Conservation (phyloP, 371 early-diverging fungal species). For the Coemansia sp. region DNA sequence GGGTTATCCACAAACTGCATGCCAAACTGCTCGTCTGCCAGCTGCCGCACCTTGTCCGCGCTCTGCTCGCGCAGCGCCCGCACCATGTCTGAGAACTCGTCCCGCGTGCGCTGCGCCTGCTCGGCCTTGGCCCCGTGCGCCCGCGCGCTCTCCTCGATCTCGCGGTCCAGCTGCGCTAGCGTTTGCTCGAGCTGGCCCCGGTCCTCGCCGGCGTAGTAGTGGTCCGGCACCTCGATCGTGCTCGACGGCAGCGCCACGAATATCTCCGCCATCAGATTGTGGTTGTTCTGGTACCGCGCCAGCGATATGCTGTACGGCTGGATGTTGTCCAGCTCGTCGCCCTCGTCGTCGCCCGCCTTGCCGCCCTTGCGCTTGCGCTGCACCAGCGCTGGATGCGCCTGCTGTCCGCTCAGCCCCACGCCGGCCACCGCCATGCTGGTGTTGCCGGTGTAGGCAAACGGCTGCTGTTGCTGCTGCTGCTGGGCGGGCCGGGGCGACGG, state of each 20-base stretch:
- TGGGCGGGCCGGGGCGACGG: background rate
- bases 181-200: background rate
- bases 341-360: background rate
- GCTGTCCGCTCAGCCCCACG: constrained; percentile 22
- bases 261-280: constrained; percentile 42
- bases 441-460: constrained; percentile 24
- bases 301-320: constrained; percentile 39
- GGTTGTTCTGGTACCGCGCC: constrained; percentile 44
- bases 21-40: constrained; percentile 20
- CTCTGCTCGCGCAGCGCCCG: constrained; percentile 3
- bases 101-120: constrained; percentile 6
- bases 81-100: constrained; percentile 26
- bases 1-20: constrained; percentile 47
- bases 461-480: background rate
- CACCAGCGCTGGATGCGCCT: constrained; percentile 37
- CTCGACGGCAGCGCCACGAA: constrained; percentile 43
- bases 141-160: constrained; percentile 18
- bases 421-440: constrained; percentile 25
- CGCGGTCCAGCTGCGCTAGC: background rate
- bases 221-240: constrained; percentile 28
- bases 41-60: constrained; percentile 19
- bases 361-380: constrained; percentile 33
- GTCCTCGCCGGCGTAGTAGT: constrained; percentile 30
- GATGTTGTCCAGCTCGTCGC: constrained; percentile 37
- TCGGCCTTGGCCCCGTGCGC: constrained; percentile 13